Evolutionary conservation across 2,329 filamentous ascomycete species (phyloP).

Genomic region (Colletotrichum coccodes): DNA sequence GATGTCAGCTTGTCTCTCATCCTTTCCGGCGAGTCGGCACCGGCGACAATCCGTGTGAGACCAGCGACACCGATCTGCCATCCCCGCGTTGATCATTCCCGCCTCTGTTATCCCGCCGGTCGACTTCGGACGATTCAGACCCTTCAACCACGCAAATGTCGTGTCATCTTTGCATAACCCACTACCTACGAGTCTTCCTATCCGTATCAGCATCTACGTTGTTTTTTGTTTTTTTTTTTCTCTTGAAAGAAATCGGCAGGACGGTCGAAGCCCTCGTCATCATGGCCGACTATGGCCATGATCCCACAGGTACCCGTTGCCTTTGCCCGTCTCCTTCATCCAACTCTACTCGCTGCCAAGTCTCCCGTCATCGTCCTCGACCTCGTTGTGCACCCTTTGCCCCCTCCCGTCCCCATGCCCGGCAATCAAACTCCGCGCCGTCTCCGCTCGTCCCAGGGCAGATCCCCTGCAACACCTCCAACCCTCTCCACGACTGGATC

Average conservation of each 20-base stretch:
- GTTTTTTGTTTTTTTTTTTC: background rate
- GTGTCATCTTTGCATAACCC: background rate
- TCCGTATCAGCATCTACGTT: background rate
- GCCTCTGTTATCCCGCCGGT: background rate
- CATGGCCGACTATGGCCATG: conserved; percentile 66
- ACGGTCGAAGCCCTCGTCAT: conserved; percentile 54
- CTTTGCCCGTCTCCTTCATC: background rate
- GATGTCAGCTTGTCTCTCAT: conserved; percentile 13
- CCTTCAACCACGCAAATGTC: background rate
- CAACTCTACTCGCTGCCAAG: background rate
- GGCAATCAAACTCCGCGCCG: background rate
- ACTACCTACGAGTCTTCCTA: background rate
- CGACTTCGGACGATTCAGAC: background rate
- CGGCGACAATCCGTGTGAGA: conserved; percentile 40
- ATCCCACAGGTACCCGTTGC: conserved; percentile 58
- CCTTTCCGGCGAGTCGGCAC: conserved; percentile 43
- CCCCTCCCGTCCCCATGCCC: too few relatives aligned
- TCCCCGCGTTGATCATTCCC: conserved; percentile 9
- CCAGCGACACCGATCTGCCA: conserved; percentile 7
- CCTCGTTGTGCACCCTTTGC: too few relatives aligned
- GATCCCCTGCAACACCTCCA: conserved; percentile 3
- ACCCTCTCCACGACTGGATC: background rate
- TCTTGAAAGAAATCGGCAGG: conserved; percentile 5
- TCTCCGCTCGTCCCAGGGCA: background rate
- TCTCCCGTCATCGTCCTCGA: background rate